A percentile compares a stretch with the other conserved stretches of the same genome.
Evolutionary conservation across 1,284 basidiomycete species (phyloP).

Genomic region (Tilletia indica): DNA sequence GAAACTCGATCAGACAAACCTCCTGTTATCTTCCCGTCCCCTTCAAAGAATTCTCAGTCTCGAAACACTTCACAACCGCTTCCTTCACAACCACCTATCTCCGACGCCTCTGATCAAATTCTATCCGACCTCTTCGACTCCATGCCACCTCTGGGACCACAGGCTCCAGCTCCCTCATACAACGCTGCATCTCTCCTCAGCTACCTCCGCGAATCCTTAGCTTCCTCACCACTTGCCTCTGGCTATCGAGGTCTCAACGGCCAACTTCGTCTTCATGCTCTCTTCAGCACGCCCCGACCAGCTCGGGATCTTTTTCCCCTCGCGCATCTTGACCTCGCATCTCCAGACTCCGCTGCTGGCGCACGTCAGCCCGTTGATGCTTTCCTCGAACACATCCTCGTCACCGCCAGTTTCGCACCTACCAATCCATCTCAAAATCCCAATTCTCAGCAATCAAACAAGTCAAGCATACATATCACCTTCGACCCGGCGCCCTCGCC

Average conservation of each 20-base stretch:
- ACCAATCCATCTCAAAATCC: background rate
- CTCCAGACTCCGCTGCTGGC: slow-evolving; percentile 27
- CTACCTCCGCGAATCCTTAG: slow-evolving; percentile 1
- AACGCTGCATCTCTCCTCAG: slow-evolving; percentile 8
- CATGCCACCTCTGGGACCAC: background rate
- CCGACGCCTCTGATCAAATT: background rate
- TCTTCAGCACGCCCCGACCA: slow-evolving; percentile 45
- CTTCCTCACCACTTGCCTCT: slow-evolving; percentile 22
- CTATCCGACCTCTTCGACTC: background rate
- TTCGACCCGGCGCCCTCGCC: background rate
- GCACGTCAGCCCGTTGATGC: slow-evolving; percentile 22
- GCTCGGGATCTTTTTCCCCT: slow-evolving; percentile 48
- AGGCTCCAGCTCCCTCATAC: slow-evolving; percentile 12
- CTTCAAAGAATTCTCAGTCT: too few relatives aligned
- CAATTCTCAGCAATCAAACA: background rate
- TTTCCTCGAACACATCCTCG: slow-evolving; percentile 37
- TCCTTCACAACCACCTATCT: background rate
- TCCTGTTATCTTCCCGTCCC: too few relatives aligned
- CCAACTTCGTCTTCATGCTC: slow-evolving; percentile 33
- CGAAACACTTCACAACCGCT: too few relatives aligned
- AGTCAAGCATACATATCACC: background rate
- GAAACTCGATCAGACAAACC: too few relatives aligned
- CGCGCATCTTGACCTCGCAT: slow-evolving; percentile 44
- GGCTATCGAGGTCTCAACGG: slow-evolving; percentile 27
- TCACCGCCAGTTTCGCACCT: slow-evolving; percentile 32